Percentiles rank a stretch among this genome's conserved stretches.
These are phyloP conservation scores for Aspergillus nomiae DNA, from an alignment of 2,329 filamentous ascomycete genomes.

Conservation along the genomic window DNA sequence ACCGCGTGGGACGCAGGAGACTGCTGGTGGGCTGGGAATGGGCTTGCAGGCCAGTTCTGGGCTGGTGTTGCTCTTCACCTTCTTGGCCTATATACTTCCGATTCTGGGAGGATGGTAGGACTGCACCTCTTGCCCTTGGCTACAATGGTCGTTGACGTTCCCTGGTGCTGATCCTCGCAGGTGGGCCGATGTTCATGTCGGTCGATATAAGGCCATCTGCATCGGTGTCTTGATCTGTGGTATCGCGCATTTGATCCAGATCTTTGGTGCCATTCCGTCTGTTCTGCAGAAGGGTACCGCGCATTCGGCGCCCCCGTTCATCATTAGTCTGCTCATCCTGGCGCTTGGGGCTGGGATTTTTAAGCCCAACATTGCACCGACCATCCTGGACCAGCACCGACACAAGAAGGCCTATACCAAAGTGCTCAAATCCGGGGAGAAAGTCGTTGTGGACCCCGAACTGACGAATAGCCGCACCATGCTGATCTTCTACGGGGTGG, in stretches of 20 bases:
- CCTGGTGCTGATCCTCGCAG: neutral
- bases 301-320: constrained; percentile 39
- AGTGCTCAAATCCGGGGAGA: constrained; percentile 47
- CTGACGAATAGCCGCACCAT: constrained; percentile 42
- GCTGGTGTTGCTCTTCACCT: constrained; percentile 50
- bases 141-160: neutral
- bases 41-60: constrained; percentile 59
- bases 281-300: constrained; percentile 38
- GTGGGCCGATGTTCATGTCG: constrained; percentile 29
- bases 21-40: constrained; percentile 61
- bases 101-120: constrained; percentile 40
- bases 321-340: constrained; percentile 43
- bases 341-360: constrained; percentile 43
- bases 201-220: constrained; percentile 37
- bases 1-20: constrained; percentile 40
- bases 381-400: constrained; percentile 49
- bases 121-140: neutral
- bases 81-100: constrained; percentile 61
- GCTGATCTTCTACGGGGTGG: constrained; percentile 38
- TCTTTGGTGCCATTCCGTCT: constrained; percentile 42
- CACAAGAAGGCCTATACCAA: constrained; percentile 41
- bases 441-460: constrained; percentile 52
- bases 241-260: constrained; percentile 35
- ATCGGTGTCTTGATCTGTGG: constrained; percentile 43
- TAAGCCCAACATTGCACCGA: constrained; percentile 47